A percentile compares a stretch with the other conserved stretches of the same genome.
These are phyloP conservation scores for Casuarina glauca DNA, from an alignment of 306 rosid species.

Conservation along the genomic window DNA sequence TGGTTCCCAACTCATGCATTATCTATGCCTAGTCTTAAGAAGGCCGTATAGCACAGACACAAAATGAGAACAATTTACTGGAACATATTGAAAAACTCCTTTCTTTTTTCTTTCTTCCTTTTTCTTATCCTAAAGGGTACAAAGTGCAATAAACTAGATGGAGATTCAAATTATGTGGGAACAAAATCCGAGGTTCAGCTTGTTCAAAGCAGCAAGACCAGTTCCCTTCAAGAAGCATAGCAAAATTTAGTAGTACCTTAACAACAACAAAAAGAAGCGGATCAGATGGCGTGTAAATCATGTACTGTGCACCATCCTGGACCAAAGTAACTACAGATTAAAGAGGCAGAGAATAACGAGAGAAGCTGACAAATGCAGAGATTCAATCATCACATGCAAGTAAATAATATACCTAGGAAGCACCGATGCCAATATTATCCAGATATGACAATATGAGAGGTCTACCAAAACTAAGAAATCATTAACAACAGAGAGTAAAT, in stretches of 20 bases:
- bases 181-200: neutral
- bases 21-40: constrained; percentile 4
- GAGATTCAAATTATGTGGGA: neutral
- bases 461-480: neutral
- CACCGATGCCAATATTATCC: neutral
- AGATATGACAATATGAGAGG: neutral
- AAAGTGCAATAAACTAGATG: neutral
- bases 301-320: constrained; percentile 75
- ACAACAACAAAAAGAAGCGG: constrained; percentile 72
- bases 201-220: neutral
- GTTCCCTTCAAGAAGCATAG: neutral
- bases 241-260: constrained; percentile 37
- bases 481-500: no score
- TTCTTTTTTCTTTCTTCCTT: neutral
- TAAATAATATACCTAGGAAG: neutral
- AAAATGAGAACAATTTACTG: no score
- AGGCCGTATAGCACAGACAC: neutral
- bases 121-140: neutral
- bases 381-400: neutral
- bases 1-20: constrained; percentile 15
- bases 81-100: neutral
- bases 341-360: constrained; percentile 4
- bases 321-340: constrained; percentile 24
- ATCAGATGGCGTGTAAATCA: constrained; percentile 89
- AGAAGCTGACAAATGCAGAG: neutral